A percentile compares a stretch with the other conserved stretches of the same genome.
phyloP scores from a whole-genome alignment of 129 eudicot species.

The Deinandra increscens region DNA sequence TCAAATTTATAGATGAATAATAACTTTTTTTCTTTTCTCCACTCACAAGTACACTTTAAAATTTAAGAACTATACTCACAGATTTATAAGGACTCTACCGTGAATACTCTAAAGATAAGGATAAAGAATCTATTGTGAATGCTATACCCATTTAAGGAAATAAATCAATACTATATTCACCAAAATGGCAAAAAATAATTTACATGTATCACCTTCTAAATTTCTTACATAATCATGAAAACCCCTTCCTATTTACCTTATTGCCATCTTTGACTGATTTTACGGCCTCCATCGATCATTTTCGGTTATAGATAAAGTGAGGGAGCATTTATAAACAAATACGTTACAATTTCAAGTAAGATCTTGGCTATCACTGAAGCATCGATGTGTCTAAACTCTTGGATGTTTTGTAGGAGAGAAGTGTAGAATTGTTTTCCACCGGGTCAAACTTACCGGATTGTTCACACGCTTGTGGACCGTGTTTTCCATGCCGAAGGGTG shows the following conservation, averaged over 20 bases:
- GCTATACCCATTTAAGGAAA: background rate
- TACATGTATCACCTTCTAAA: no score
- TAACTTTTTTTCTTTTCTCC: no score
- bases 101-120: no score
- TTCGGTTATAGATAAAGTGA: no score
- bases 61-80: no score
- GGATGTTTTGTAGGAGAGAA: conserved; percentile 30
- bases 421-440: conserved; percentile 54
- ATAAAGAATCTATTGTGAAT: no score
- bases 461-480: conserved; percentile 83
- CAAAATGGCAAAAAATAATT: background rate
- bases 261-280: no score
- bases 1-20: no score
- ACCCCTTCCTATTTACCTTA: background rate
- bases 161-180: background rate
- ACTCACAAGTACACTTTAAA: no score
- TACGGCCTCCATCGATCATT: no score
- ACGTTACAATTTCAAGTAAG: background rate
- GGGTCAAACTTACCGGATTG: conserved; percentile 92
- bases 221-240: background rate
- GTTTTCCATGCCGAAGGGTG: conserved; percentile 86
- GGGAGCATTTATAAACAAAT: no score
- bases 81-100: no score
- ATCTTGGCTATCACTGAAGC: background rate
- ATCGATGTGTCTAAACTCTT: background rate